A percentile compares a stretch with the other conserved stretches of the same genome.
These are phyloP conservation scores for Vitis hybrid DNA, from an alignment of 177 flowering plant species.

Conservation along the genomic window DNA sequence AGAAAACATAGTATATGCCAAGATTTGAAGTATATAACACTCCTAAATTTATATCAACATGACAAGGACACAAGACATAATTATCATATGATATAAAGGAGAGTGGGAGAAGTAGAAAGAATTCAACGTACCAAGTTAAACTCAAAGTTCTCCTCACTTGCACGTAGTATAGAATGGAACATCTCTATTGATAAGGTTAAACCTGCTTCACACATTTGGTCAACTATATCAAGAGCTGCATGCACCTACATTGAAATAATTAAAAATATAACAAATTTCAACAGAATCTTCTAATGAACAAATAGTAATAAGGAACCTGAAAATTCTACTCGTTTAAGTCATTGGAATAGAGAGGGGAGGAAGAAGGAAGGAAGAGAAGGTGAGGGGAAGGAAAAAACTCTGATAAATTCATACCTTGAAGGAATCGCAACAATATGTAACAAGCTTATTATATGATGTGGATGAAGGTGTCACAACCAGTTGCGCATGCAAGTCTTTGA, in stretches of 20 bases:
- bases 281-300: background rate
- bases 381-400: background rate
- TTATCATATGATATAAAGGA: background rate
- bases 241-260: slow-evolving; percentile 51
- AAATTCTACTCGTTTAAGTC: background rate
- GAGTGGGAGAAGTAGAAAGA: background rate
- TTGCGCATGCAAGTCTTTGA: slow-evolving; percentile 51
- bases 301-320: background rate
- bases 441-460: slow-evolving; percentile 57
- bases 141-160: slow-evolving; percentile 60
- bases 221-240: slow-evolving; percentile 69
- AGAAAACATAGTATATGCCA: too few species aligned
- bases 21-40: too few species aligned
- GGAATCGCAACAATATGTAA: slow-evolving; percentile 48
- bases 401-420: slow-evolving; percentile 48
- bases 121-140: slow-evolving; percentile 59
- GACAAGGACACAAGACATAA: too few species aligned
- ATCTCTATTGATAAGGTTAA: slow-evolving; percentile 39
- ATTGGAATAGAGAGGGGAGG: background rate
- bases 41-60: too few species aligned
- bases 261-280: background rate
- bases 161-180: slow-evolving; percentile 50
- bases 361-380: background rate
- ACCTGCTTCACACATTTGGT: slow-evolving; percentile 53
- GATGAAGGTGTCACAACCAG: slow-evolving; percentile 57